Evolutionary conservation across 805 yeast genomes (phyloP).

Genomic region (Alloascoidea hylecoeti): DNA sequence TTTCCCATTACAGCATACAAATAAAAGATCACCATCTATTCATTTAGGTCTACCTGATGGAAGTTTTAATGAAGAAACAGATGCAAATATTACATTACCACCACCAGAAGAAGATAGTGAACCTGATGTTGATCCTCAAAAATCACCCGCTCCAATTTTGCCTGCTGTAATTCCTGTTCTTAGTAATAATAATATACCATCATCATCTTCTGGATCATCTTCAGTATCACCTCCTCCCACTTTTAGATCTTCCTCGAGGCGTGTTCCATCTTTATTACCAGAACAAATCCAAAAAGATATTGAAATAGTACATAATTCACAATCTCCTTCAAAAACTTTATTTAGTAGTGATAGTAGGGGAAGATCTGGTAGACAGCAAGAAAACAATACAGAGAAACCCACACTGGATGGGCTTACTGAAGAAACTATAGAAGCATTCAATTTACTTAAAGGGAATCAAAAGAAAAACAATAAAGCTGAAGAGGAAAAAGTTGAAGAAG

Average conservation of each 20-base stretch:
- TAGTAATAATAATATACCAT: too few relatives aligned
- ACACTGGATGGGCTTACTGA: neutral
- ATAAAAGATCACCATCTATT: neutral
- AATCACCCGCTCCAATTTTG: constrained; percentile 1
- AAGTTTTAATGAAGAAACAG: neutral
- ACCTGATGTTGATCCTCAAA: neutral
- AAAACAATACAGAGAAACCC: neutral
- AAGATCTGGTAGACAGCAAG: too few relatives aligned
- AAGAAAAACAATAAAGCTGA: neutral
- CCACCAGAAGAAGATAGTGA: neutral
- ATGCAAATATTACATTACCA: neutral
- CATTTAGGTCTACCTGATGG: neutral
- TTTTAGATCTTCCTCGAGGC: too few relatives aligned
- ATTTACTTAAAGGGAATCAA: neutral
- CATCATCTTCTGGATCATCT: too few relatives aligned
- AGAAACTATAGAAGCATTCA: neutral
- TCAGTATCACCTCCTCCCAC: too few relatives aligned
- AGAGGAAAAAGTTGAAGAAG: constrained; percentile 1
- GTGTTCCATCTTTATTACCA: neutral
- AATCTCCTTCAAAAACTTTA: neutral
- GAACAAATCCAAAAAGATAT: too few relatives aligned
- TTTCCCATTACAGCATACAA: neutral
- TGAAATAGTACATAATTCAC: neutral
- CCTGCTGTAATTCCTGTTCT: neutral
- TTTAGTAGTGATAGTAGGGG: too few relatives aligned